Base-by-base conservation (phyloP, 768 basidiomycete genomes). In the Cantharellus anzutake region DNA sequence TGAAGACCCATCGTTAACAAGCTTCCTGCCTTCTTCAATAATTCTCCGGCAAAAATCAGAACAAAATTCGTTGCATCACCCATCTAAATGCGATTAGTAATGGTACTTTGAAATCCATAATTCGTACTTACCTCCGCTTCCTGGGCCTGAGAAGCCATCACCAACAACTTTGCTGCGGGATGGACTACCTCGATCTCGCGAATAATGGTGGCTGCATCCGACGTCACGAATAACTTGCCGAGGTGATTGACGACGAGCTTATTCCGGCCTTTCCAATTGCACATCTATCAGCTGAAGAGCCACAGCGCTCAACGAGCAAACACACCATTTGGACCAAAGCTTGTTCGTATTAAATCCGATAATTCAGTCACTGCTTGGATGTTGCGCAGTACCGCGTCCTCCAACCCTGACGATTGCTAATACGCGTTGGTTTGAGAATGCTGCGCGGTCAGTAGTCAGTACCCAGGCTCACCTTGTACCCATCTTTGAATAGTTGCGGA, bases 231-330 rank as follows among this genome's bases (percentile, higher is more conserved):
- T 42, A 97, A 77, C 70, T 83, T 79, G 59, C 92, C 92, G 41
- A 99, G 77, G 71, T 98, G 94, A 71, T 99, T 99, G 73, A 99
- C 94, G 70, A 99, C 74, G 59, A 99, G 81, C 71, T 99, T 99
- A 72, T 97, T 99, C 58, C 94, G 80, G 55, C 94, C 94, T 90
- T 29, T 29, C 20, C 20, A 67, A 29, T 40, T 39, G 57, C 41
- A 57, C 41, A 50, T 50, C 42, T 59, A 3, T 48, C 14, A 42
- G 5, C 41, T 61, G 11, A 38, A 48, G 4, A 51, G 52, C 3
- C 41, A 38, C 16, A 57, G 14, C 4, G 4, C 55, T 42, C 3
- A 35, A 4, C 16, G 42, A 65, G 51, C 51, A n/a, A n/a, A 75
- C 83, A 70, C 71, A 86, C 92, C 92, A 70, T 94, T 94, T 40